Base-by-base conservation (phyloP, 805 yeast genomes). In the Sungouiella blattae region DNA sequence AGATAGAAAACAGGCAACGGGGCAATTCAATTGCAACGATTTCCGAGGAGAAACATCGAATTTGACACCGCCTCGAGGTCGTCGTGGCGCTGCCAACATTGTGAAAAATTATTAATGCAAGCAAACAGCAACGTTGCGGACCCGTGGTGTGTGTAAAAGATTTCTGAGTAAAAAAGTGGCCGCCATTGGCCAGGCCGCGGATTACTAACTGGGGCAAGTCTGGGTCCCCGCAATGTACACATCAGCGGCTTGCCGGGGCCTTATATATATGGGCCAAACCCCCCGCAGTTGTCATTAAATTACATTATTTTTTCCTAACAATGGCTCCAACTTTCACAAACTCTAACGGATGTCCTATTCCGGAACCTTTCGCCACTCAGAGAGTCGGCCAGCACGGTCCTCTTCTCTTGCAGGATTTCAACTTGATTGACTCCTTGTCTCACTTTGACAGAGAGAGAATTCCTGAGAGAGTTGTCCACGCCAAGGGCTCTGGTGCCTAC, bases 391-490 rank as follows among this genome's bases (percentile, higher is more conserved):
- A 78, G 41, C 76, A 79, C 47, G 95, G 95, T 24, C 95, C 95
- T 5, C 62, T 86, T 47, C 66, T 87, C 41, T 64, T 87, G 52
- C 95, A 87, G 58, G 95, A 87, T 58, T 81, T 83, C 64, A 80
- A 80, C 56, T 66, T 87, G 62, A 72, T 87, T 50, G 95, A 87
- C 53, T 74, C 87, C 2, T 62, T 87, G 38, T 89, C 95, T 14
- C 95, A 86, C 60, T 87, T 87, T 52, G 94, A 85, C 64, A 73
- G 95, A 49, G 96, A 87, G 64, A 71, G 95, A 62, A 83, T 87
- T 46, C 95, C 95, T 9, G 95, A 87, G 67, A 74, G 96, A 64
- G 95, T 87, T 38, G 95, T 87, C 23, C 96, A 87, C 56, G 96
- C 96, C 36, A 87, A 87, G 59, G 96, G 95, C 49, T 83, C 89